Base-by-base conservation (phyloP, 2,329 filamentous ascomycete species). In the Xylariaceae sp. region DNA sequence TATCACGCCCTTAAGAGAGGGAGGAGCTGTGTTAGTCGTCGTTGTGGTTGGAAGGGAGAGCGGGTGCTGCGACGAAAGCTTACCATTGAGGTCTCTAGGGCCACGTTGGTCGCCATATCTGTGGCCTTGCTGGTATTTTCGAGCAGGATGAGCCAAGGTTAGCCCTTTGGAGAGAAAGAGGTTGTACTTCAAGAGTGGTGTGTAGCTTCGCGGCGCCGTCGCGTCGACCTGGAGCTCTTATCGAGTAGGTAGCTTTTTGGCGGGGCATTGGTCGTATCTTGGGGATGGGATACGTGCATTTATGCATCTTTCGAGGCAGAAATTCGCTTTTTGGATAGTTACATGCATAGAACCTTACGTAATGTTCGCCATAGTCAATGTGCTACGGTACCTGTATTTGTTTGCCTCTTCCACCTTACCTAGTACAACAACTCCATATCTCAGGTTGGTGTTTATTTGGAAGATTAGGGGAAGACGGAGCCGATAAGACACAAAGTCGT, bases 81-180 rank as follows among this genome's bases (percentile, higher is more conserved):
- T 77, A 89, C 91, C 86, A 96, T 89, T 51, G 87, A 86, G 54
- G 92, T 96, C 63, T 95, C 88, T 48, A 96, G 81, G 9, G 85
- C 76, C 55, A 96, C 82, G 64, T 89, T 84, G 55, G 87, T 91
- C 26, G 88, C 78, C 89, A 94, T 92, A 26, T 44, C 54, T 50
- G 15, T n/a, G 26, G 13, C 5, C 12, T 29, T 43, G 13, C 26
- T 26, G 19, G 21, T 15, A 39, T 9, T 39, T 1, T 48, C 2
- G 7, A 9, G 26, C 26, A 42, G 13, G 32, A 30, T 30, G 29
- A 7, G 7, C 29, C 29, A 3, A 46, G 32, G 46, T 30, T 13
- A 26, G 29, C 16, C 18, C 12, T 37, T 37, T 6, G 16, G 5
- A 15, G 1, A 29, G 22, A 9, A 21, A 16, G 6, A 6, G 46